Percentiles rank a stretch among this genome's conserved stretches.
Conservation (phyloP, 495 filamentous ascomycete species). For the Beverwykella pulmonaria region DNA sequence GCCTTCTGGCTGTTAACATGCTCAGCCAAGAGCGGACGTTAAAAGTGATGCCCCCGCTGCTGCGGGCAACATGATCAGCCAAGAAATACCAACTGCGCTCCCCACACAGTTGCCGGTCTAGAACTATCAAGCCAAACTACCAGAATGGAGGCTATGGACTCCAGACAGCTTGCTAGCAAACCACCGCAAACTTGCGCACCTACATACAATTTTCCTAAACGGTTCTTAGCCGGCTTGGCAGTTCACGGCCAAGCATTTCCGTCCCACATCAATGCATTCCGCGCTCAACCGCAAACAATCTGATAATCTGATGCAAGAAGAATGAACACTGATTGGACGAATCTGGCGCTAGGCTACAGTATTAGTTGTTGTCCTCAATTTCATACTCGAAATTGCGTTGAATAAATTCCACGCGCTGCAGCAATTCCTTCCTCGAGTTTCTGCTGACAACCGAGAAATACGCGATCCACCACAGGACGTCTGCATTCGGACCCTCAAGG, state of each 20-base stretch:
- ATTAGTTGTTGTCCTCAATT: neutral
- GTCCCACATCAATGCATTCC: neutral
- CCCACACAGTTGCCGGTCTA: neutral
- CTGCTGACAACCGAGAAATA: constrained; percentile 44
- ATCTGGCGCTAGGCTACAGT: neutral
- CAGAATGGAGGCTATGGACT: neutral
- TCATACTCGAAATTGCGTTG: constrained; percentile 13
- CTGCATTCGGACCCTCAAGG: constrained; percentile 9
- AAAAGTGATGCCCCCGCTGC: neutral
- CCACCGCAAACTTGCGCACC: constrained; percentile 9
- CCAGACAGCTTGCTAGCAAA: neutral
- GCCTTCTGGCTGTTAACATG: constrained; percentile 13
- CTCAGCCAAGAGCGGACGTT: constrained; percentile 9
- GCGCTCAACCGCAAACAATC: neutral
- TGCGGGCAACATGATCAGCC: constrained; percentile 6
- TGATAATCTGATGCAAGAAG: neutral
- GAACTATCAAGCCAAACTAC: neutral
- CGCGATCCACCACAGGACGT: constrained; percentile 12
- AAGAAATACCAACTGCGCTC: neutral
- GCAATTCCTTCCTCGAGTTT: constrained; percentile 48
- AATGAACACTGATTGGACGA: no score
- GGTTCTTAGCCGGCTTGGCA: constrained; percentile 9
- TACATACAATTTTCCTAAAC: constrained; percentile 1
- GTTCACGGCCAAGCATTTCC: neutral
- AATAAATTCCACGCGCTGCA: constrained; percentile 5